Percentiles rank a stretch among this genome's conserved stretches.
phyloP scores from a whole-genome alignment of 441 rosid species.

The Jatropha podagrica region DNA sequence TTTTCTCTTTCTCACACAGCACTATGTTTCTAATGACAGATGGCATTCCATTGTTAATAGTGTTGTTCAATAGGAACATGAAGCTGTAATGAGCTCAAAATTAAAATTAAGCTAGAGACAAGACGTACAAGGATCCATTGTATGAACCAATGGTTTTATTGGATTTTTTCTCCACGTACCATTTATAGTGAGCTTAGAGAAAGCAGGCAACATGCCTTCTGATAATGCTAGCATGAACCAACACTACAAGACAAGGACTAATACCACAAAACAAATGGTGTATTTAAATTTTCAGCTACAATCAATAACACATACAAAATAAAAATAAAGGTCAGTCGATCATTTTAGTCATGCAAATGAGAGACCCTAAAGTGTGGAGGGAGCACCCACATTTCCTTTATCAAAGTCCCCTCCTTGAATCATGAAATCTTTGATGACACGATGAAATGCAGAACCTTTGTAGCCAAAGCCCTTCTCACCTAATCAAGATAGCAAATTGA shows the following conservation, averaged over 20 bases:
- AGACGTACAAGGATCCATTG: not conserved
- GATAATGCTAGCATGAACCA: not conserved
- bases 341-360: not conserved
- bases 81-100: not conserved
- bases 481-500: slow-evolving; percentile 29
- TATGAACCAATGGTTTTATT: not conserved
- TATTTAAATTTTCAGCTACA: not conserved
- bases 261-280: not conserved
- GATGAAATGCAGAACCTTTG: slow-evolving; percentile 81
- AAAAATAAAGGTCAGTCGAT: not conserved
- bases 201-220: not conserved
- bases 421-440: slow-evolving; percentile 97
- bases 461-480: slow-evolving; percentile 98
- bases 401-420: slow-evolving; percentile 99
- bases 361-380: slow-evolving; percentile 1
- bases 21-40: not conserved
- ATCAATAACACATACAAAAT: not conserved
- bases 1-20: not conserved
- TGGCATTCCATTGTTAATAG: not conserved
- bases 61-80: not conserved
- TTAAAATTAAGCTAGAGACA: not conserved
- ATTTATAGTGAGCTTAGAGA: not conserved
- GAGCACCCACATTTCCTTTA: slow-evolving; percentile 80
- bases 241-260: not conserved
- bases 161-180: not conserved